Percentiles rank a stretch among this genome's conserved stretches.
Conservation (phyloP, 306 rosid genomes). For the Ceratonia siliqua region DNA sequence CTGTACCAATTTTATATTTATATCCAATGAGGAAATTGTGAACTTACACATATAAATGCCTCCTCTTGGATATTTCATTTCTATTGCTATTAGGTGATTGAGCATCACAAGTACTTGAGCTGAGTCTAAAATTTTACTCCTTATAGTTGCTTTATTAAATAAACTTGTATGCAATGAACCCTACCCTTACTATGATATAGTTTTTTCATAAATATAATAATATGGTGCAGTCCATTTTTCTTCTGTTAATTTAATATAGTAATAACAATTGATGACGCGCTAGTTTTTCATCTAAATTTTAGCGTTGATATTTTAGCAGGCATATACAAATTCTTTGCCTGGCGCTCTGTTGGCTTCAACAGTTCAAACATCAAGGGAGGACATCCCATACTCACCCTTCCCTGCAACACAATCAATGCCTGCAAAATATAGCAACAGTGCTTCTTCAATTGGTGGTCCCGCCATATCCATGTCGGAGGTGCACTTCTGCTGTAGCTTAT, state of each 20-base stretch:
- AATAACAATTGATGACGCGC: neutral
- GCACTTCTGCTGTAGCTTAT: conserved; percentile 27
- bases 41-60: neutral
- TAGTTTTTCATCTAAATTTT: conserved; percentile 20
- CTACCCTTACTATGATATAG: neutral
- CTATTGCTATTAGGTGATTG: neutral
- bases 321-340: conserved; percentile 73
- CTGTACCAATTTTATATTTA: too few relatives aligned
- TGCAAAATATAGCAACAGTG: conserved; percentile 61
- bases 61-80: neutral
- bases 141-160: neutral
- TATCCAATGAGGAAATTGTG: neutral
- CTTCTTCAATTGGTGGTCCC: conserved; percentile 78
- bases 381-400: conserved; percentile 78
- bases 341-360: conserved; percentile 64
- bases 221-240: neutral
- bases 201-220: neutral
- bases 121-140: neutral
- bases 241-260: neutral
- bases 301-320: conserved; percentile 49
- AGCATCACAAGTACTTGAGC: neutral
- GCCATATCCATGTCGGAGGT: conserved; percentile 85
- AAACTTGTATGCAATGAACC: conserved; percentile 12
- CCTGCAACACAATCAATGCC: conserved; percentile 71
- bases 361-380: conserved; percentile 73